Conservation (phyloP, 331 rosid species). For the Spiraea crenata region DNA sequence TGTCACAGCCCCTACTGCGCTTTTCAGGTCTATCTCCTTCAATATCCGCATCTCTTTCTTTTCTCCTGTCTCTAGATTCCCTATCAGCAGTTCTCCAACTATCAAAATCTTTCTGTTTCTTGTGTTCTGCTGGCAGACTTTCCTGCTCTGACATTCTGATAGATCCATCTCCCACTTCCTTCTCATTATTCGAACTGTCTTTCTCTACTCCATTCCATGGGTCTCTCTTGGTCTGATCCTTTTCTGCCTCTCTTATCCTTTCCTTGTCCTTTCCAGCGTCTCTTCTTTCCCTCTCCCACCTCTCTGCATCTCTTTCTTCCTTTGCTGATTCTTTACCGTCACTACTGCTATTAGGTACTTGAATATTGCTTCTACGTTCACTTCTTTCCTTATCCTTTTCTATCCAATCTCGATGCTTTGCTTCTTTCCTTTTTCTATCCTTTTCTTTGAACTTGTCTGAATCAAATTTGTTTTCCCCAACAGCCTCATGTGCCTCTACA, state of each 20-base stretch:
- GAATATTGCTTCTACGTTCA: constrained; percentile 64
- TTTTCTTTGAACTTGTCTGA: constrained; percentile 76
- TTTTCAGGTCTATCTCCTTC: constrained; percentile 76
- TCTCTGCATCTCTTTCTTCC: constrained; percentile 75
- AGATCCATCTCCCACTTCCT: constrained; percentile 70
- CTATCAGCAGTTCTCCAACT: constrained; percentile 69
- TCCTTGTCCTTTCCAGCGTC: constrained; percentile 72
- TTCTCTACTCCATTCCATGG: constrained; percentile 66
- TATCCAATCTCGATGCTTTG: constrained; percentile 81
- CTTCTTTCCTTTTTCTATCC: constrained; percentile 83
- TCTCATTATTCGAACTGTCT: constrained; percentile 52
- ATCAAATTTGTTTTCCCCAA: constrained; percentile 80
- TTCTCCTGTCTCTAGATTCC: constrained; percentile 76
- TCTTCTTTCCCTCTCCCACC: constrained; percentile 73
- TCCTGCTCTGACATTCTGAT: constrained; percentile 56
- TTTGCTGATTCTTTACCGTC: constrained; percentile 65
- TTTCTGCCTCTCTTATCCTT: constrained; percentile 61
- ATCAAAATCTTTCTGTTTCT: constrained; percentile 69
- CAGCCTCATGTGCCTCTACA: constrained; percentile 67
- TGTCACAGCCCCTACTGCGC: constrained; percentile 57
- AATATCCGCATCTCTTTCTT: constrained; percentile 63
- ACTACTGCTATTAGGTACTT: constrained; percentile 43
- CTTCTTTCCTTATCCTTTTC: constrained; percentile 87
- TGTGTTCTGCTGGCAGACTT: constrained; percentile 51
- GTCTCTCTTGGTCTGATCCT: constrained; percentile 60